These are phyloP conservation scores for Blastobotrys malaysiensis DNA, from an alignment of 1,139 yeast species.

Conservation along the genomic window DNA sequence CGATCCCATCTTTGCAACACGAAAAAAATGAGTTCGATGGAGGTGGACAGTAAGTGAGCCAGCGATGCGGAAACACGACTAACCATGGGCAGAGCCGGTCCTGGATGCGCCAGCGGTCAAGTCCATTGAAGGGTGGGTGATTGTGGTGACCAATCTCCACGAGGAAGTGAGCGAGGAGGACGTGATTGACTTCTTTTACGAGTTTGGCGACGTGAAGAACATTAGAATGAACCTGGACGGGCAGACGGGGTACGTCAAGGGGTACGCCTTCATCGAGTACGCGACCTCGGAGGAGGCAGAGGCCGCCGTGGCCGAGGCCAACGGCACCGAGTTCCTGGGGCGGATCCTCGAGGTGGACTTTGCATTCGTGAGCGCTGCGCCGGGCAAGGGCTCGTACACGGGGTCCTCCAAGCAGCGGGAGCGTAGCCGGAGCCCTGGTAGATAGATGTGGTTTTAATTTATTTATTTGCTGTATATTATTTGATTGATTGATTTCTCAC, in stretches of 20 bases:
- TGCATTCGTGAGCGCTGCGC: constrained; percentile 33
- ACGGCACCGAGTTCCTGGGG: constrained; percentile 35
- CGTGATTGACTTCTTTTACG: constrained; percentile 38
- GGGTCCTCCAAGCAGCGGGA: constrained; percentile 7
- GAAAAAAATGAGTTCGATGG: constrained; percentile 1
- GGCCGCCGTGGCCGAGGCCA: constrained; percentile 31
- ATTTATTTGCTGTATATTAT: constrained; percentile 1
- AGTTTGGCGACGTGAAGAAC: constrained; percentile 37
- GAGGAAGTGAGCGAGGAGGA: constrained; percentile 46
- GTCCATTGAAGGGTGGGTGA: constrained; percentile 40
- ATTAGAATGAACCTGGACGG: constrained; percentile 41
- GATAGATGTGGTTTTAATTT: neutral
- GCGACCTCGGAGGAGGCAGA: constrained; percentile 33
- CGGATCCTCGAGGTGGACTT: constrained; percentile 33
- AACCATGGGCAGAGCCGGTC: neutral
- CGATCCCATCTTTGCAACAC: neutral
- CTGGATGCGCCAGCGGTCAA: constrained; percentile 9
- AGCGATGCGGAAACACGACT: neutral
- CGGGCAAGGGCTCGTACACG: neutral
- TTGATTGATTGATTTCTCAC: too few relatives aligned
- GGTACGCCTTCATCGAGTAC: constrained; percentile 42
- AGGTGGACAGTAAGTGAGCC: neutral
- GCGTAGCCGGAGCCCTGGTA: constrained; percentile 11
- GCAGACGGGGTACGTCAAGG: constrained; percentile 42
- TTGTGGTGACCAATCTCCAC: constrained; percentile 39